phyloP scores from a whole-genome alignment of 345 rosid genomes.

The Moringa oleifera region DNA sequence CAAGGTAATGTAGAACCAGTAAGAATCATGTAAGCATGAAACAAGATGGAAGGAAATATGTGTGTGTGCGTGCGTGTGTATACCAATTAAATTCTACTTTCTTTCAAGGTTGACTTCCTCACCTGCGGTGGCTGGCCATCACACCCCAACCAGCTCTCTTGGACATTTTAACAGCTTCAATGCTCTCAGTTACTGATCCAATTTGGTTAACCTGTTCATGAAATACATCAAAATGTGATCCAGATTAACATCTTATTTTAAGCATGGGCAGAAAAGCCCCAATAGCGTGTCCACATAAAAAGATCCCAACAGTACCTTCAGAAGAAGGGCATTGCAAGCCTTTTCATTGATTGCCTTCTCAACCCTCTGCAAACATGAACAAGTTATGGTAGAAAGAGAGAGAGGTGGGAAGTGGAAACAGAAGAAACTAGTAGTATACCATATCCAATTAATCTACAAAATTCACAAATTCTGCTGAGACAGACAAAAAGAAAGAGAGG shows the following conservation, averaged over 20 bases:
- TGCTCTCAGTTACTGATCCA: conserved; percentile 94
- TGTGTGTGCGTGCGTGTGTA: too few species aligned
- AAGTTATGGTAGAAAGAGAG: not conserved
- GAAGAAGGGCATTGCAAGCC: conserved; percentile 90
- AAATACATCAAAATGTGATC: not conserved
- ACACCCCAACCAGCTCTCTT: conserved; percentile 99
- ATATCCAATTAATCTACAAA: too few species aligned
- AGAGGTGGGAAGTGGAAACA: not conserved
- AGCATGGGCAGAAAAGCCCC: not conserved
- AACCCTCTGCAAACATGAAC: conserved; percentile 55
- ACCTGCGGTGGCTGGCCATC: conserved; percentile 93
- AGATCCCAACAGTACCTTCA: conserved; percentile 46
- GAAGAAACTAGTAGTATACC: too few species aligned
- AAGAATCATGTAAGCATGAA: not conserved
- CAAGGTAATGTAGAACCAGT: not conserved
- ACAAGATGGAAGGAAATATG: not conserved
- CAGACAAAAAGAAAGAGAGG: too few species aligned
- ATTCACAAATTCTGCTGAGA: too few species aligned
- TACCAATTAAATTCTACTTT: too few species aligned
- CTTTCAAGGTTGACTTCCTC: conserved; percentile 4
- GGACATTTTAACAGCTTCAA: conserved; percentile 96
- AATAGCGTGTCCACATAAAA: not conserved
- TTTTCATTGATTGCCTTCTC: conserved; percentile 82
- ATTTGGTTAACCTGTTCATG: conserved; percentile 85
- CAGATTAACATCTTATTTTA: not conserved